Conservation (phyloP, 176 grass and related monocot genomes). For the Triticum dicoccoides region DNA sequence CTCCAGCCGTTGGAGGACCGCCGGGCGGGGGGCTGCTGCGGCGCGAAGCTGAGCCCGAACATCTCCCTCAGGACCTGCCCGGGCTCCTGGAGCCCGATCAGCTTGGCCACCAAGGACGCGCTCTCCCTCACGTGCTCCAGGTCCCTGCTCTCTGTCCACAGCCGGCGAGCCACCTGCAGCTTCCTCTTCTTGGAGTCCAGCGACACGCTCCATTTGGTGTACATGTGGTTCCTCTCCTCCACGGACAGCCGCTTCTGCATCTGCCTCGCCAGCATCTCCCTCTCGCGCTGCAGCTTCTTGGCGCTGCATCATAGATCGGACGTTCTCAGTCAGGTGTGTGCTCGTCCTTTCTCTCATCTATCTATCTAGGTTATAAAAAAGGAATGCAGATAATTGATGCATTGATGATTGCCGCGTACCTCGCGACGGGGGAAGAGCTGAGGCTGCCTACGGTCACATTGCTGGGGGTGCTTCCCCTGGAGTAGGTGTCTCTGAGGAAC, state of each 20-base stretch:
- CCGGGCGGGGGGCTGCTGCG: slow-evolving; percentile 45
- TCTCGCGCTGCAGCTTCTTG: slow-evolving; percentile 69
- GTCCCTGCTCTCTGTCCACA: slow-evolving; percentile 70
- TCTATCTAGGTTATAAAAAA: background rate
- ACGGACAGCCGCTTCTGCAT: slow-evolving; percentile 64
- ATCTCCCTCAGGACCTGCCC: slow-evolving; percentile 86
- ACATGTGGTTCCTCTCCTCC: slow-evolving; percentile 69
- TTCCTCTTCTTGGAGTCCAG: slow-evolving; percentile 86
- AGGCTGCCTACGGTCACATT: slow-evolving; percentile 35
- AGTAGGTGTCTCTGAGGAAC: slow-evolving; percentile 64
- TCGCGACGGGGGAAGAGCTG: slow-evolving; percentile 50
- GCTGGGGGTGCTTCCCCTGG: slow-evolving; percentile 44
- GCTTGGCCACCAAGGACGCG: slow-evolving; percentile 63
- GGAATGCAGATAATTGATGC: background rate
- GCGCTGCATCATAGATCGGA: slow-evolving; percentile 29
- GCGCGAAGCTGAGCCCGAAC: slow-evolving; percentile 91
- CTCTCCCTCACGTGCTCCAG: slow-evolving; percentile 86
- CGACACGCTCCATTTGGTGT: slow-evolving; percentile 76
- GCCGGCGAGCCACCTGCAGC: slow-evolving; percentile 55
- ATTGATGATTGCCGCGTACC: slow-evolving; percentile 29
- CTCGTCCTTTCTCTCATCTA: background rate
- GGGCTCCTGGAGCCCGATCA: slow-evolving; percentile 74
- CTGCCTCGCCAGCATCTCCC: slow-evolving; percentile 76
- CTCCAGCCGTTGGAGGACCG: slow-evolving; percentile 71
- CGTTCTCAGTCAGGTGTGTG: background rate